A percentile compares a stretch with the other conserved stretches of the same genome.
Evolutionary conservation across 202 grass and related monocot species (phyloP).

Genomic region (Carex arenaria): DNA sequence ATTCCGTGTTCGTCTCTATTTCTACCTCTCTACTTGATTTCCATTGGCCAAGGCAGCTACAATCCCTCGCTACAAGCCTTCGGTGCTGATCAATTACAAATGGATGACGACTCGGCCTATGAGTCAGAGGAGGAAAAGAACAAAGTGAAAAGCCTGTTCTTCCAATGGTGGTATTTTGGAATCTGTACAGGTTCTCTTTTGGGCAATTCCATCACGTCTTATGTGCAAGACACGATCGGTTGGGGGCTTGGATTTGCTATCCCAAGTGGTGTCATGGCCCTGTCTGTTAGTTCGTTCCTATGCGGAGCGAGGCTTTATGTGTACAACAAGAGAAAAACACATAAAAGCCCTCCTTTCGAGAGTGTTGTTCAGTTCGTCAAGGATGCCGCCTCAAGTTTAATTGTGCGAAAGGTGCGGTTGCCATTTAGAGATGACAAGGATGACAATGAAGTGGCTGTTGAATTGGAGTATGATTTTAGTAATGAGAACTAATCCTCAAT

Average conservation of each 20-base stretch:
- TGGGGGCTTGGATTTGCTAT: constrained; percentile 87
- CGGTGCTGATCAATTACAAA: constrained; percentile 74
- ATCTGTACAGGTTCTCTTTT: constrained; percentile 79
- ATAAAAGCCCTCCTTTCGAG: background rate
- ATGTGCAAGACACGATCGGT: constrained; percentile 70
- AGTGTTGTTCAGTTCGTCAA: constrained; percentile 37
- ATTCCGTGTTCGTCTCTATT: constrained; percentile 65
- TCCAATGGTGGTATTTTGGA: constrained; percentile 98
- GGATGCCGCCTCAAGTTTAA: constrained; percentile 8
- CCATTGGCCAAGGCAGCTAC: constrained; percentile 71
- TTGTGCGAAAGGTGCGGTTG: constrained; percentile 26
- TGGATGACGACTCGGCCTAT: constrained; percentile 24
- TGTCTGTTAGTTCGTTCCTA: constrained; percentile 57
- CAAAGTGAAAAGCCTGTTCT: constrained; percentile 70
- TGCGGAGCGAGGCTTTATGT: constrained; percentile 51
- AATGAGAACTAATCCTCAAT: background rate
- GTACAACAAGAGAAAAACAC: constrained; percentile 29
- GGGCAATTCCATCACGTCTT: constrained; percentile 74
- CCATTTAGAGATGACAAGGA: constrained; percentile 30
- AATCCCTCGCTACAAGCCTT: constrained; percentile 84
- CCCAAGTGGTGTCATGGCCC: constrained; percentile 50
- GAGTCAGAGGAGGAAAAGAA: constrained; percentile 30
- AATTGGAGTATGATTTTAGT: constrained; percentile 60
- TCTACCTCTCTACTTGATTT: constrained; percentile 80
- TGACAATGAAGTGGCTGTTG: constrained; percentile 17